Evolutionary conservation across 176 grass and related monocot genomes (phyloP).

Genomic region (Tillandsia fasciculata): DNA sequence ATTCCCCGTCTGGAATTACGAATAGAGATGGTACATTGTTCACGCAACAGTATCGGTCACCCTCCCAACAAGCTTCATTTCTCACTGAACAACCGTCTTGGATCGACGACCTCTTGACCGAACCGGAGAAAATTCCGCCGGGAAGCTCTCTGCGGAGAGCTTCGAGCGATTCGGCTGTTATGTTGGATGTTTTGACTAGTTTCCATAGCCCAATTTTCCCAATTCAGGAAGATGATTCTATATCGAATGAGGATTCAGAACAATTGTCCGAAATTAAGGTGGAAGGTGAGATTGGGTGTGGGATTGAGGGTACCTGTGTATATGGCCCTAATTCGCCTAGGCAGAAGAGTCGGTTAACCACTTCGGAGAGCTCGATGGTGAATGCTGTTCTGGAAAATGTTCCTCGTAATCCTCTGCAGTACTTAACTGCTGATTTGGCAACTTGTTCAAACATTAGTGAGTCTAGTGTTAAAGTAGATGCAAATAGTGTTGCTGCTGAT

Average conservation of each 20-base stretch:
- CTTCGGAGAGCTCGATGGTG: conserved; percentile 77
- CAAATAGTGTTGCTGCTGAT: conserved; percentile 24
- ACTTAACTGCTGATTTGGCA: conserved; percentile 38
- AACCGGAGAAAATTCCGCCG: conserved; percentile 30
- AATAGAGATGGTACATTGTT: conserved; percentile 36
- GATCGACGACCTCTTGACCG: conserved; percentile 73
- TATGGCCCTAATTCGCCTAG: conserved; percentile 94
- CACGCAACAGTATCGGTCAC: conserved; percentile 47
- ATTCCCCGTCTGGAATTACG: conserved; percentile 30
- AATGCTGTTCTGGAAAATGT: conserved; percentile 78
- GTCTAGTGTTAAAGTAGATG: conserved; percentile 30
- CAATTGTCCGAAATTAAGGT: conserved; percentile 10
- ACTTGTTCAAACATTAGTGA: conserved; percentile 18
- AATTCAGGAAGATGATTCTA: conserved; percentile 36
- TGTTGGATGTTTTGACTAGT: conserved; percentile 47
- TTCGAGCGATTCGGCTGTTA: conserved; percentile 74
- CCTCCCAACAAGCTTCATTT: conserved; percentile 33
- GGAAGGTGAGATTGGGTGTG: conserved; percentile 21
- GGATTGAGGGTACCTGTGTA: conserved; percentile 55
- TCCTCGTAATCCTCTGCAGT: conserved; percentile 76
- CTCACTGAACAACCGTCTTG: conserved; percentile 55
- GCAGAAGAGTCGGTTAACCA: conserved; percentile 59
- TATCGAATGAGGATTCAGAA: conserved; percentile 20
- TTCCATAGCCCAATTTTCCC: conserved; percentile 27
- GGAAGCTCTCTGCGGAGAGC: conserved; percentile 58